Evolutionary conservation across 169 alveolate genomes (phyloP), one percentile per base, ranked within the genome.

Genomic region (Plasmodium cynomolgi): DNA sequence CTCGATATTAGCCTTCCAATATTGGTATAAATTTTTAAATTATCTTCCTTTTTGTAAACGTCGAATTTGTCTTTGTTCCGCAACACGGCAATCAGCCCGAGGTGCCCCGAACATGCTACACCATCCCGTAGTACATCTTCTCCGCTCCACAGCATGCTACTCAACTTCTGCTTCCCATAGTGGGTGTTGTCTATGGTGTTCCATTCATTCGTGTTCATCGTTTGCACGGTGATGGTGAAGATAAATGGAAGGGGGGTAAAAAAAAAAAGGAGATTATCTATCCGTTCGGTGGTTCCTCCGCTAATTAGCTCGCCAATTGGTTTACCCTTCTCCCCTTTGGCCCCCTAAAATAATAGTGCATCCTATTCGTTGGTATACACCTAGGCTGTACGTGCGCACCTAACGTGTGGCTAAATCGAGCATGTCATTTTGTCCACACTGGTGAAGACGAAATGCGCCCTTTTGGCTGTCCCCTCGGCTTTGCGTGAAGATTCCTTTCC

Each of bases 201-300:
- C 93, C 93, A 86, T 77, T 86, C 93, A 39, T 86, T 86, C 44
- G 93, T 86, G 71, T 86, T 86, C 93, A 86, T 86, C 20, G 1
- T 84, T 73, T 39, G 37, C 44, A 6, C 71, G 44, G 68, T 29
- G 31, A 58, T 7, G 17, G 1, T 83, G 15, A 54, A 56, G 39
- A n/a, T n/a, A n/a, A n/a, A n/a, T n/a, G n/a, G 68, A 2, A 56
- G n/a, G 20, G 20, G 26, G 8, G 71, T 44, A 26, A 5, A 34
- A 33, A 58, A 17, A 81, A 2, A 11, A 44, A 15, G 62, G 62
- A 50, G 6, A 15, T 50, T 50, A 50, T 50, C 20, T 50, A 50
- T 50, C 20, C 62, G 15, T 50, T 50, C 8, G 62, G 23, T 15
- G 62, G 1, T 15, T 15, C 62, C 62, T 50, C 62, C 23, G 26